Evolutionary conservation across 176 grass and related monocot genomes (phyloP).

Genomic region (Olyra latifolia): DNA sequence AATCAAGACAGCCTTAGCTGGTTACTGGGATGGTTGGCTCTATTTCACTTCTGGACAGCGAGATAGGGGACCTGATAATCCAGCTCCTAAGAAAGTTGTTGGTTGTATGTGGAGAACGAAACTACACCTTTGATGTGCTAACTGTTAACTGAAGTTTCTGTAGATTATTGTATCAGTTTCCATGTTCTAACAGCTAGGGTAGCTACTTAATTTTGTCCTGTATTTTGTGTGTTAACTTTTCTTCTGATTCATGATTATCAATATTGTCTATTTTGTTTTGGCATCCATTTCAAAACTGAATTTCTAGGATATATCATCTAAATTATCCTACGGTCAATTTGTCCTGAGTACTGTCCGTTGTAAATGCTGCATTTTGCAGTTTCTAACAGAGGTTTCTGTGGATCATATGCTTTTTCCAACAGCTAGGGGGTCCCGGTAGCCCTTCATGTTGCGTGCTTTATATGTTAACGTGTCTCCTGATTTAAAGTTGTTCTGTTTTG

Average conservation of each 20-base stretch:
- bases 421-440: background rate
- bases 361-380: background rate
- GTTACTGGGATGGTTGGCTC: constrained; percentile 72
- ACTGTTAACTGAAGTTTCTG: constrained; percentile 5
- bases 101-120: constrained; percentile 76
- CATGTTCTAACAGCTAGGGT: constrained; percentile 12
- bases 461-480: background rate
- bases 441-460: constrained; percentile 1
- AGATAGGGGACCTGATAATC: constrained; percentile 72
- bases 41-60: constrained; percentile 94
- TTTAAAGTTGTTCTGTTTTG: constrained; percentile 17
- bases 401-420: background rate
- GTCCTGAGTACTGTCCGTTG: background rate
- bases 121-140: constrained; percentile 38
- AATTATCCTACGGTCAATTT: background rate
- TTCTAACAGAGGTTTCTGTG: background rate
- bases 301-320: background rate
- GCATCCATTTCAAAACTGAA: background rate
- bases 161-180: background rate
- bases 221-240: constrained; percentile 1
- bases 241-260: background rate
- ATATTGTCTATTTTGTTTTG: background rate
- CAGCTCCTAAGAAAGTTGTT: constrained; percentile 72
- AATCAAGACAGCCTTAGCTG: constrained; percentile 78
- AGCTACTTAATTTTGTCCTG: constrained; percentile 22